Evolutionary conservation across 139 green algal species (phyloP).

Genomic region (Microglena sp.): DNA sequence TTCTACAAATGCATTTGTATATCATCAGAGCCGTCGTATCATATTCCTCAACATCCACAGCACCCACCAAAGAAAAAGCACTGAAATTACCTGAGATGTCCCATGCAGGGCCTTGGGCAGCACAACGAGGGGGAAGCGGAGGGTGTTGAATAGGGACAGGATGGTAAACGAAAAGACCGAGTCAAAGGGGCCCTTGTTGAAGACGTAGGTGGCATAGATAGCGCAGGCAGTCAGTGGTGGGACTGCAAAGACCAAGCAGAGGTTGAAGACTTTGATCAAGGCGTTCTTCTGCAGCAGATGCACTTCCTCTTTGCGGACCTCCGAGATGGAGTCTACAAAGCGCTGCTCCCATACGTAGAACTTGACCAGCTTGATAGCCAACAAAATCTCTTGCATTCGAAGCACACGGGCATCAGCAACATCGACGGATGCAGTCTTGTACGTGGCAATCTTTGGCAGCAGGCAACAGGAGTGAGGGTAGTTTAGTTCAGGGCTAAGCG

Average conservation of each 20-base stretch:
- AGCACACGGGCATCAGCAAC: slow-evolving; percentile 40
- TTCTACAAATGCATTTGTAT: too few species aligned
- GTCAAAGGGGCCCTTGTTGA: slow-evolving; percentile 25
- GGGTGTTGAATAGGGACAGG: slow-evolving; percentile 69
- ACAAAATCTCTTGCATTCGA: slow-evolving; percentile 45
- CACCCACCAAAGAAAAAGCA: too few species aligned
- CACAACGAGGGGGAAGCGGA: slow-evolving; percentile 70
- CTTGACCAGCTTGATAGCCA: slow-evolving; percentile 64
- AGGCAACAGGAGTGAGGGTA: too few species aligned
- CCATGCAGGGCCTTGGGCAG: slow-evolving; percentile 58
- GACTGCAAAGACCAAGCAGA: slow-evolving; percentile 55
- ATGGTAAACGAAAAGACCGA: slow-evolving; percentile 54
- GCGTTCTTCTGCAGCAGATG: slow-evolving; percentile 23
- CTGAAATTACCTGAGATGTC: slow-evolving; percentile 41
- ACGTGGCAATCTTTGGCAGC: slow-evolving; percentile 41
- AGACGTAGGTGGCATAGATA: slow-evolving; percentile 53
- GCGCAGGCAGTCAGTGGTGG: slow-evolving; percentile 42
- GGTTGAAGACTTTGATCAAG: slow-evolving; percentile 52
- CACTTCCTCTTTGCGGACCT: slow-evolving; percentile 40
- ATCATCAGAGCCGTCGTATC: too few species aligned
- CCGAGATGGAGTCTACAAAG: slow-evolving; percentile 8
- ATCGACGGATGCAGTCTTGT: slow-evolving; percentile 47
- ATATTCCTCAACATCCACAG: too few species aligned
- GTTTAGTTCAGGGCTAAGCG: too few species aligned
- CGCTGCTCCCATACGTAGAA: slow-evolving; percentile 56